Conservation (phyloP, 148 eudicot species). For the Chenopodium berlandieri region DNA sequence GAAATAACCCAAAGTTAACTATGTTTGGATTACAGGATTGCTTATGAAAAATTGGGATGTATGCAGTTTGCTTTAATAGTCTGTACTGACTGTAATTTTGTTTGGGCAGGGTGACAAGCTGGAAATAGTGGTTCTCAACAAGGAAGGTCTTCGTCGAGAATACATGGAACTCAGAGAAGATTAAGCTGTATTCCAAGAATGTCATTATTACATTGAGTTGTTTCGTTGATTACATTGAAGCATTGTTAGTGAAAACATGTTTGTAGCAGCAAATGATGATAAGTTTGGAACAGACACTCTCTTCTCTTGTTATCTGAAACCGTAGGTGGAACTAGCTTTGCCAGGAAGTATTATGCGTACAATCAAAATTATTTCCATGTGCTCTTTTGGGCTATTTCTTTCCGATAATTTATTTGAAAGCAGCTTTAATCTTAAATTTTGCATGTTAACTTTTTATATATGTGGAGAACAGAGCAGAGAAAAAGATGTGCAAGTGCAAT, state of each 20-base stretch:
- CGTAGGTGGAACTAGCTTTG: slow-evolving; percentile 14
- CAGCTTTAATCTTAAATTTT: background rate
- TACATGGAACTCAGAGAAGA: slow-evolving; percentile 83
- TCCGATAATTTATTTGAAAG: background rate
- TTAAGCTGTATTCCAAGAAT: slow-evolving; percentile 23
- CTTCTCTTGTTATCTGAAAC: slow-evolving; percentile 7
- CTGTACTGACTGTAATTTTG: slow-evolving; percentile 8
- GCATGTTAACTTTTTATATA: background rate
- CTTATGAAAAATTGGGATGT: background rate
- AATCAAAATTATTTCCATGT: background rate
- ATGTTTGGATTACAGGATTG: background rate
- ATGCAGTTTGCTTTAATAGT: background rate
- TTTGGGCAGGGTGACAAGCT: slow-evolving; percentile 84
- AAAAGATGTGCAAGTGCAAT: background rate
- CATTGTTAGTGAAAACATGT: background rate
- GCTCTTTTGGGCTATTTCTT: background rate
- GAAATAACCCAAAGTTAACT: background rate
- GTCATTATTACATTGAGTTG: slow-evolving; percentile 6
- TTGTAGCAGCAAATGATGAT: slow-evolving; percentile 11
- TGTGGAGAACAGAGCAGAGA: background rate
- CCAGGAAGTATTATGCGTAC: background rate
- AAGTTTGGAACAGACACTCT: slow-evolving; percentile 2
- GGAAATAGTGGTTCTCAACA: slow-evolving; percentile 71
- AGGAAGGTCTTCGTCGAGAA: slow-evolving; percentile 59
- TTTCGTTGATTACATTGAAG: slow-evolving; percentile 4